A percentile compares a stretch with the other conserved stretches of the same genome.
Evolutionary conservation across 495 filamentous ascomycete genomes (phyloP).

Genomic region (Xylaria sp.): DNA sequence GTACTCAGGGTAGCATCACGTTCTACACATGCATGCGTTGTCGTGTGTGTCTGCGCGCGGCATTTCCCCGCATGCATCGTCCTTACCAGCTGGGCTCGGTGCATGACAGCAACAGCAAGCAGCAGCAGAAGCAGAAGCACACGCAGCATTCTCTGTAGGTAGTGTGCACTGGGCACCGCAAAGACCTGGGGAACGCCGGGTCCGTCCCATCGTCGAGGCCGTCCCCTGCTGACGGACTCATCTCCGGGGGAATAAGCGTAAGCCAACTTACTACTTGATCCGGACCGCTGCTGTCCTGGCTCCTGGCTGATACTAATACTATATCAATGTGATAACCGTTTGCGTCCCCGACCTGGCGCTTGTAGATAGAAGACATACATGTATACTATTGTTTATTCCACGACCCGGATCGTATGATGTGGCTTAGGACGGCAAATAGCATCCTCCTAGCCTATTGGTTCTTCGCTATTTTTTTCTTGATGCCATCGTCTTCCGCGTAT

Average conservation of each 20-base stretch:
- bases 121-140: neutral
- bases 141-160: neutral
- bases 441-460: neutral
- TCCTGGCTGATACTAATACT: neutral
- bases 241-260: neutral
- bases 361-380: neutral
- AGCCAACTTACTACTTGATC: neutral
- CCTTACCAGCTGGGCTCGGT: neutral
- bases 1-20: conserved; percentile 14
- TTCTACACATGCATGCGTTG: conserved; percentile 24
- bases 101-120: conserved; percentile 20
- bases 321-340: neutral
- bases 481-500: neutral
- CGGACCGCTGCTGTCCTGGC: neutral
- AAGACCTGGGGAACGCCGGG: neutral
- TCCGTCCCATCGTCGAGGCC: neutral
- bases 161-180: conserved; percentile 4
- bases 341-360: neutral
- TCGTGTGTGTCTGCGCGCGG: conserved; percentile 19
- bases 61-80: conserved; percentile 22
- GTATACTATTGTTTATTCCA: neutral
- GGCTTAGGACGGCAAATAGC: neutral
- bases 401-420: conserved; percentile 6
- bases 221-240: neutral
- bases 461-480: neutral